phyloP scores from a whole-genome alignment of 331 rosid genomes.

The Phaseolus coccineus region DNA sequence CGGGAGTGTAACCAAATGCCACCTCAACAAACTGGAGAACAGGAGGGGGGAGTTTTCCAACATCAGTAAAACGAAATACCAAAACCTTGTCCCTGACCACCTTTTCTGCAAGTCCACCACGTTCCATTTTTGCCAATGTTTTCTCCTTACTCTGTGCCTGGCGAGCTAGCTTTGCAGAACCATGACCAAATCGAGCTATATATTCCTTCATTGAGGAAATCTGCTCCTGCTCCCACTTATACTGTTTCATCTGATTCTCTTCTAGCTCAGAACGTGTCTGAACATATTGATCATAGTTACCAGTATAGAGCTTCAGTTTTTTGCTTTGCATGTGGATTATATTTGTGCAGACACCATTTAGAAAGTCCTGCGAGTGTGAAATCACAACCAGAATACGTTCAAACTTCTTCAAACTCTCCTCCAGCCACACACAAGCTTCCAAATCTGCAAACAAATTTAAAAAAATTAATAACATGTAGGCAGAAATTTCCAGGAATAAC shows the following conservation, averaged over 20 bases:
- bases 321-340: slow-evolving; percentile 89
- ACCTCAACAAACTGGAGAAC: slow-evolving; percentile 91
- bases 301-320: slow-evolving; percentile 68
- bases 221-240: slow-evolving; percentile 94
- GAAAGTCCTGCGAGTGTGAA: slow-evolving; percentile 89
- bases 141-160: slow-evolving; percentile 94
- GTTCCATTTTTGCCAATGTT: slow-evolving; percentile 90
- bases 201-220: slow-evolving; percentile 85
- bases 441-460: slow-evolving; percentile 59
- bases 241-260: slow-evolving; percentile 91
- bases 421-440: slow-evolving; percentile 95
- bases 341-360: slow-evolving; percentile 91
- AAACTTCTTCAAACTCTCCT: slow-evolving; percentile 81
- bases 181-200: slow-evolving; percentile 89
- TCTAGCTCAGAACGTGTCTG: slow-evolving; percentile 88
- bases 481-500: not conserved
- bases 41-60: slow-evolving; percentile 91
- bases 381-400: slow-evolving; percentile 85
- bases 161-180: slow-evolving; percentile 89
- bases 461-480: not conserved
- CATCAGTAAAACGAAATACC: slow-evolving; percentile 82
- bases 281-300: slow-evolving; percentile 85
- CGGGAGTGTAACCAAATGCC: slow-evolving; percentile 84
- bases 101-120: slow-evolving; percentile 86
- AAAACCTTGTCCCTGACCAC: slow-evolving; percentile 69